Percentiles rank a stretch among this genome's conserved stretches.
Evolutionary conservation across 208 protist species (phyloP).

Genomic region (Leishmania arabica): DNA sequence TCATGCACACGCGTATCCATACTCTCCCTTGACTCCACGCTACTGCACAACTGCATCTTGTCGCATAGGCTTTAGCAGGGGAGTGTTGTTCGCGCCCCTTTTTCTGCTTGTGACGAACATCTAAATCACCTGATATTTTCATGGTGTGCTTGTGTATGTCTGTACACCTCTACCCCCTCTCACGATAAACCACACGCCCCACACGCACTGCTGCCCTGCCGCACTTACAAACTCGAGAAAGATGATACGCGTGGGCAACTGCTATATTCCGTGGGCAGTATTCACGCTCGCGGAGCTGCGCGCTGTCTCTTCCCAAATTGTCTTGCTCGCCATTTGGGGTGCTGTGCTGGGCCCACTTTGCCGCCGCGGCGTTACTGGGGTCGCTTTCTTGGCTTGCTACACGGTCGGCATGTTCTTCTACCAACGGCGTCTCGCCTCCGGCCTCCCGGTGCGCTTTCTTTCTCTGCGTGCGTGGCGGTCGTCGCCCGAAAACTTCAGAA

Average conservation of each 20-base stretch:
- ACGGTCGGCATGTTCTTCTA: conserved; percentile 41
- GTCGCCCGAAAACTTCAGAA: conserved; percentile 42
- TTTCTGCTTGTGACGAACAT: not conserved
- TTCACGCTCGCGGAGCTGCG: conserved; percentile 41
- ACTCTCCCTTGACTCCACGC: not conserved
- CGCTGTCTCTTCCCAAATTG: conserved; percentile 33
- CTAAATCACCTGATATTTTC: not conserved
- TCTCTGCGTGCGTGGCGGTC: conserved; percentile 37
- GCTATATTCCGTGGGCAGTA: conserved; percentile 39
- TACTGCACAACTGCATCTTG: not conserved
- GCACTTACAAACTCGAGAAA: not conserved
- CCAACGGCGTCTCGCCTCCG: conserved; percentile 48
- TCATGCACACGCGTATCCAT: not conserved
- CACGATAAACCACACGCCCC: not conserved
- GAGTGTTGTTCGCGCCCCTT: not conserved
- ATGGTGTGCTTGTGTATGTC: not conserved
- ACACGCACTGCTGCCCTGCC: not conserved
- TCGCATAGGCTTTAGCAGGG: not conserved
- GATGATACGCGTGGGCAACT: conserved; percentile 31
- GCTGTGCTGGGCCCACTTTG: conserved; percentile 9
- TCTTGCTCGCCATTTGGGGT: conserved; percentile 19
- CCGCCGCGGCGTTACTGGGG: conserved; percentile 8
- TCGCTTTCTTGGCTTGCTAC: conserved; percentile 14
- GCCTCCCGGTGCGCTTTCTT: conserved; percentile 35
- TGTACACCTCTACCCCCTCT: not conserved